Conservation (phyloP, 805 yeast species). For the Candida cerambycidarum region DNA sequence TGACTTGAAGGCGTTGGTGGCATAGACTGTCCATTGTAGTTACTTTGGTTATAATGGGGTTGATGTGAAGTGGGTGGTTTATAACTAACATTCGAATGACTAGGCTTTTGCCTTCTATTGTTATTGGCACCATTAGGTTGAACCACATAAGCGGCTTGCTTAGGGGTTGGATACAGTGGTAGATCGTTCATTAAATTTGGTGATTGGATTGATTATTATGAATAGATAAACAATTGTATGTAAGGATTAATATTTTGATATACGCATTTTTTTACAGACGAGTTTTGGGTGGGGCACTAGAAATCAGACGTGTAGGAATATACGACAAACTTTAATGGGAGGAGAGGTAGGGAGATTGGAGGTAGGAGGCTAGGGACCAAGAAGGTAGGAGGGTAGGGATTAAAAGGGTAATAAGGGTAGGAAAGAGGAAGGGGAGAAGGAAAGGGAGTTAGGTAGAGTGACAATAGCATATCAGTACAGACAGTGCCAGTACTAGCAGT, state of each 20-base stretch:
- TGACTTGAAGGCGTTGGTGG: constrained; percentile 2
- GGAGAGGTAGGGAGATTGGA: no score
- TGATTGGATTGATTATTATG: no score
- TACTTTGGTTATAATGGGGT: constrained; percentile 5
- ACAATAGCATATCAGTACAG: no score
- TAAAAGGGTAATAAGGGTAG: no score
- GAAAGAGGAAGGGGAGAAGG: no score
- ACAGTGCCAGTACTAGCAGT: no score
- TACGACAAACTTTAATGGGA: no score
- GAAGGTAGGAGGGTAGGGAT: no score
- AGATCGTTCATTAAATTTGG: constrained; percentile 28
- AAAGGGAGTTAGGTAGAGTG: no score
- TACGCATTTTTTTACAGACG: constrained; percentile 2
- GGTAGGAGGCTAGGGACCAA: no score
- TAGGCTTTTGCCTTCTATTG: constrained; percentile 12
- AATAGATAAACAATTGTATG: no score
- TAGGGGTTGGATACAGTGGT: constrained; percentile 48
- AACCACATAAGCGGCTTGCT: constrained; percentile 38
- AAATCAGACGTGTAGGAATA: no score
- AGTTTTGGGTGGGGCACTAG: not conserved
- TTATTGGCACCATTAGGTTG: constrained; percentile 15
- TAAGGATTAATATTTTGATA: not conserved
- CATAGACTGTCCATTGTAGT: constrained; percentile 7
- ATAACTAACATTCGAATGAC: constrained; percentile 13
- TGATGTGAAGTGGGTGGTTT: constrained; percentile 18